Percentiles rank a stretch among this genome's conserved stretches.
Conservation (phyloP, 441 rosid species). For the Erysimum cheiri region DNA sequence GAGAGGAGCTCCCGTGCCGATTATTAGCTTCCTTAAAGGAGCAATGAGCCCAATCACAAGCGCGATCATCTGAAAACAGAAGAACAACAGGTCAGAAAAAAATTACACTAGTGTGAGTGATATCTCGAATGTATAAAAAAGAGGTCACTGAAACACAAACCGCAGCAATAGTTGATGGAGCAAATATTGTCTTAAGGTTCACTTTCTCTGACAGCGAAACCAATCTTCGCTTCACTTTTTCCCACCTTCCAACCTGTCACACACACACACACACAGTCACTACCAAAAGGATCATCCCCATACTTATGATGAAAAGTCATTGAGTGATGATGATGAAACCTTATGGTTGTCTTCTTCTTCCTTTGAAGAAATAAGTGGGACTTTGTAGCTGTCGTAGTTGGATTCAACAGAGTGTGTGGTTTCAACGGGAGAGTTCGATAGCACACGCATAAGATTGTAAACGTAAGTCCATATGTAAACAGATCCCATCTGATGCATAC, state of each 20-base stretch:
- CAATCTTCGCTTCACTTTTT: constrained; percentile 40
- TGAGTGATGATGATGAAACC: constrained; percentile 27
- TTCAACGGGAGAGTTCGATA: constrained; percentile 46
- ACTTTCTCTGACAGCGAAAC: constrained; percentile 44
- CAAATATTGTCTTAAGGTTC: constrained; percentile 61
- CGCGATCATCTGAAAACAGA: constrained; percentile 56
- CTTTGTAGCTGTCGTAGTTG: constrained; percentile 45
- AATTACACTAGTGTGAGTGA: background rate
- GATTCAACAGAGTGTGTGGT: constrained; percentile 39
- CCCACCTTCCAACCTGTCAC: constrained; percentile 50
- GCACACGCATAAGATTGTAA: constrained; percentile 64
- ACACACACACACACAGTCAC: constrained; percentile 2
- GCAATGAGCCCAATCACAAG: constrained; percentile 62
- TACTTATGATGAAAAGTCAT: background rate
- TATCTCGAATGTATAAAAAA: background rate
- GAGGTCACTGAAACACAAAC: constrained; percentile 47
- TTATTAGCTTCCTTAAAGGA: constrained; percentile 51
- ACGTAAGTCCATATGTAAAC: constrained; percentile 80
- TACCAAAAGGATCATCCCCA: background rate
- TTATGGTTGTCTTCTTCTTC: constrained; percentile 32
- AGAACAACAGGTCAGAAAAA: constrained; percentile 6
- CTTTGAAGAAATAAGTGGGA: constrained; percentile 55
- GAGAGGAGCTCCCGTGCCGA: constrained; percentile 71
- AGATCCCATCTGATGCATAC: constrained; percentile 63
- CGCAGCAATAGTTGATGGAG: constrained; percentile 78